These are phyloP conservation scores for Vitis rupestris DNA, from an alignment of 164 flowering plant species.

Conservation along the genomic window DNA sequence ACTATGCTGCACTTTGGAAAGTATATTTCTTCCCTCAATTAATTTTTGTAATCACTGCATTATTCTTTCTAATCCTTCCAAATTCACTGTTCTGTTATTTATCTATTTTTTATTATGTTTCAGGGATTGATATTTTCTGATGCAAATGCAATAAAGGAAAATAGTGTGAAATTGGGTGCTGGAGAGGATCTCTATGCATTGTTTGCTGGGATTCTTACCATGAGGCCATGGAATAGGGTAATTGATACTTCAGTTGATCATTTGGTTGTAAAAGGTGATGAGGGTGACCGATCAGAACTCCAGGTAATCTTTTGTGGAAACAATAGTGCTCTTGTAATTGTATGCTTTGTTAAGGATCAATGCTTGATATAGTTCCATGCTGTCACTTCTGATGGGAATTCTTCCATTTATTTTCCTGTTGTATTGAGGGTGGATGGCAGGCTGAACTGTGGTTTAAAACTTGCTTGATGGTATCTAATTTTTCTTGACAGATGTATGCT, in stretches of 20 bases:
- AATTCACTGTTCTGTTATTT: not conserved
- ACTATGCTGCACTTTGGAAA: constrained; percentile 97
- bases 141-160: constrained; percentile 80
- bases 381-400: not conserved
- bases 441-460: not conserved
- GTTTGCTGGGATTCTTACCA: constrained; percentile 94
- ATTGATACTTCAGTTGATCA: constrained; percentile 85
- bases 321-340: not conserved
- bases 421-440: not conserved
- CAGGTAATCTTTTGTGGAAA: constrained; percentile 54
- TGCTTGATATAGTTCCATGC: not conserved
- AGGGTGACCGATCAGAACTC: constrained; percentile 72
- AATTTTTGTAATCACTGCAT: not conserved
- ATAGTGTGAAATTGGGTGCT: constrained; percentile 89
- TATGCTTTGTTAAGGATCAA: not conserved
- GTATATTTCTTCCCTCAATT: constrained; percentile 24
- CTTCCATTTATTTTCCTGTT: no score
- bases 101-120: constrained; percentile 2
- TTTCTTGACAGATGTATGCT: constrained; percentile 82
- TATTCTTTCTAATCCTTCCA: not conserved
- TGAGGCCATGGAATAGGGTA: constrained; percentile 94
- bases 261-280: constrained; percentile 71
- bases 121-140: constrained; percentile 90
- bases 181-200: constrained; percentile 91
- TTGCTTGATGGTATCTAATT: constrained; percentile 1